Percentiles rank a stretch among this genome's conserved stretches.
Evolutionary conservation across 495 filamentous ascomycete genomes (phyloP).

Genomic region (Aspergillus affinis): DNA sequence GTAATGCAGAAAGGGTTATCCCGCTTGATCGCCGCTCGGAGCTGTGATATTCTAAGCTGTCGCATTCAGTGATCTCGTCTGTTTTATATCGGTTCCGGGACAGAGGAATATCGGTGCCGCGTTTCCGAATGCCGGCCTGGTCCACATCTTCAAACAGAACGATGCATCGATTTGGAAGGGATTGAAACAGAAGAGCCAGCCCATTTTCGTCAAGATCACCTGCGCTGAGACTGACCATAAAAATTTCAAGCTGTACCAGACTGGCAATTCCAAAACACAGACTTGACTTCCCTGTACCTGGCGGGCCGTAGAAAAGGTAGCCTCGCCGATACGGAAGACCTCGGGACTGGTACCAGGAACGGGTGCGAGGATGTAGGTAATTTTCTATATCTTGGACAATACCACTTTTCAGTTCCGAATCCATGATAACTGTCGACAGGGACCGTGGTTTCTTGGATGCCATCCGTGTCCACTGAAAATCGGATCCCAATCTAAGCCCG

Average conservation of each 20-base stretch:
- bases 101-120: not conserved
- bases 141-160: no score
- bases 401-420: conserved; percentile 8
- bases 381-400: conserved; percentile 17
- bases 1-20: conserved; percentile 58
- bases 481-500: not conserved
- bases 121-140: no score
- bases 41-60: no score
- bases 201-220: no score
- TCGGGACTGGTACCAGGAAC: conserved; percentile 45
- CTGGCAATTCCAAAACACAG: conserved; percentile 63
- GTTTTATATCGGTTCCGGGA: not conserved
- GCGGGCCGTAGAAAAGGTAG: conserved; percentile 65
- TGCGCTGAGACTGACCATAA: conserved; percentile 41
- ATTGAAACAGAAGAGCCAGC: no score
- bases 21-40: not conserved
- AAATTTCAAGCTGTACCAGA: conserved; percentile 59
- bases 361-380: conserved; percentile 15
- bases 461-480: not conserved
- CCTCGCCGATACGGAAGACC: conserved; percentile 65
- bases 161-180: no score
- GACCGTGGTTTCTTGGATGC: conserved; percentile 1
- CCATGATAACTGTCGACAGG: conserved; percentile 2
- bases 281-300: conserved; percentile 68
- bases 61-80: no score